Evolutionary conservation across 345 rosid species (phyloP).

Genomic region (Linum tenue): DNA sequence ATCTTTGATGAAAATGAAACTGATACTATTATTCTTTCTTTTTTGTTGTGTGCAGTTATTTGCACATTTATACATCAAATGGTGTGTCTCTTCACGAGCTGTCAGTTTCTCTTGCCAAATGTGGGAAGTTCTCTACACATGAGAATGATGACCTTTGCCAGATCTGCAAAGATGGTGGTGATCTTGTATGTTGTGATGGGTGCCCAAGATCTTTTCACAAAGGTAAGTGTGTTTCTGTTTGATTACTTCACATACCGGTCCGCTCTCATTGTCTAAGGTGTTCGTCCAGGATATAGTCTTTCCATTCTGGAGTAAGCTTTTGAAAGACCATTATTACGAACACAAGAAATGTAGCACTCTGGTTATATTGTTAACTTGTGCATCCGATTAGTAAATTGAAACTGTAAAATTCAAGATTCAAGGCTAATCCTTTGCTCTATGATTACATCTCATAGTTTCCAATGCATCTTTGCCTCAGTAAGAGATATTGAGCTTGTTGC

Average conservation of each 20-base stretch:
- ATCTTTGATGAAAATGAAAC: too few species aligned
- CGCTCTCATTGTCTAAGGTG: neutral
- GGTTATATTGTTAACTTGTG: too few species aligned
- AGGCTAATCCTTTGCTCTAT: neutral
- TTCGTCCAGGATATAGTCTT: neutral
- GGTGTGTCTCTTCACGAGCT: slow-evolving; percentile 97
- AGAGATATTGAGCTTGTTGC: neutral
- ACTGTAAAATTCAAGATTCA: neutral
- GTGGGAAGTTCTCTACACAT: slow-evolving; percentile 53
- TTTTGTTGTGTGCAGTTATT: slow-evolving; percentile 51
- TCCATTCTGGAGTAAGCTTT: neutral
- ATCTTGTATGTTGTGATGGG: slow-evolving; percentile 86
- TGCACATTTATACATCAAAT: slow-evolving; percentile 84
- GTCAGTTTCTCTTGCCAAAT: slow-evolving; percentile 76
- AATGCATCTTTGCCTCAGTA: neutral
- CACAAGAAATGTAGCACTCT: neutral
- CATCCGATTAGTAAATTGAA: too few species aligned
- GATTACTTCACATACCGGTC: neutral
- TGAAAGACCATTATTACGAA: neutral
- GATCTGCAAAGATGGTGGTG: slow-evolving; percentile 92
- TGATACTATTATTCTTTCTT: neutral
- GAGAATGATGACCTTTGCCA: slow-evolving; percentile 78
- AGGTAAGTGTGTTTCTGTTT: slow-evolving; percentile 32
- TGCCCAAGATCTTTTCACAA: slow-evolving; percentile 97
- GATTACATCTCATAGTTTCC: neutral